phyloP scores from a whole-genome alignment of 306 rosid species.

The Rosa lucieae region DNA sequence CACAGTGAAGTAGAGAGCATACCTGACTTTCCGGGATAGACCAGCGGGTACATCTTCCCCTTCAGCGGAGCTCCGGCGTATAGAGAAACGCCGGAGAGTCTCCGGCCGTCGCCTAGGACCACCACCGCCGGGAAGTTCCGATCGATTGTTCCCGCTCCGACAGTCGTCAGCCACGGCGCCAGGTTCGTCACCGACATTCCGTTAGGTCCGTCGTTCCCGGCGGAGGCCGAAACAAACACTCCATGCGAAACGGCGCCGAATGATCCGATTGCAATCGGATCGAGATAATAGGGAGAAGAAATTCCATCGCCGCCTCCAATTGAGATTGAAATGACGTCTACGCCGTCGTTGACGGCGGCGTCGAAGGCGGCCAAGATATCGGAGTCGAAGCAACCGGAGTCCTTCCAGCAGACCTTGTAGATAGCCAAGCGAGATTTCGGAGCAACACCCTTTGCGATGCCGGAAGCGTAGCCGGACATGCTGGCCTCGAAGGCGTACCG shows the following conservation, averaged over 20 bases:
- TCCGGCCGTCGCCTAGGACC: slow-evolving; percentile 58
- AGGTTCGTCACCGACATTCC: slow-evolving; percentile 79
- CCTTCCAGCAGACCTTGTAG: slow-evolving; percentile 91
- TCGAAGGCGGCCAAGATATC: slow-evolving; percentile 84
- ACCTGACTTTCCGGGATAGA: slow-evolving; percentile 80
- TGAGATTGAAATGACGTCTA: slow-evolving; percentile 77
- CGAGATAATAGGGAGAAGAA: slow-evolving; percentile 74
- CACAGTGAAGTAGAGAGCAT: slow-evolving; percentile 66
- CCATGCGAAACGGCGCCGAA: slow-evolving; percentile 79
- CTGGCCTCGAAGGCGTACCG: slow-evolving; percentile 65
- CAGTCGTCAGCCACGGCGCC: slow-evolving; percentile 86
- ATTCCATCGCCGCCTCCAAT: slow-evolving; percentile 86
- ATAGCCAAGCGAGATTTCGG: slow-evolving; percentile 80
- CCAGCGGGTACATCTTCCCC: slow-evolving; percentile 61
- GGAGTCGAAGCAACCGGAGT: slow-evolving; percentile 81
- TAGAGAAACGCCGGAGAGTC: slow-evolving; percentile 61
- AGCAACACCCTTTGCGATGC: slow-evolving; percentile 85
- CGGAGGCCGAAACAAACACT: slow-evolving; percentile 74
- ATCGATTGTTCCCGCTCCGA: slow-evolving; percentile 90
- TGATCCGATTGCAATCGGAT: slow-evolving; percentile 86
- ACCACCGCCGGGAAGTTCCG: slow-evolving; percentile 76
- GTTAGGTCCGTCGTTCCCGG: slow-evolving; percentile 81
- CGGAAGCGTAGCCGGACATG: slow-evolving; percentile 81
- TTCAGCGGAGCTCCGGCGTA: slow-evolving; percentile 64
- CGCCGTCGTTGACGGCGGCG: slow-evolving; percentile 73